These are phyloP conservation scores for Acrodontium crateriforme DNA, from an alignment of 2,329 filamentous ascomycete genomes.

Conservation along the genomic window DNA sequence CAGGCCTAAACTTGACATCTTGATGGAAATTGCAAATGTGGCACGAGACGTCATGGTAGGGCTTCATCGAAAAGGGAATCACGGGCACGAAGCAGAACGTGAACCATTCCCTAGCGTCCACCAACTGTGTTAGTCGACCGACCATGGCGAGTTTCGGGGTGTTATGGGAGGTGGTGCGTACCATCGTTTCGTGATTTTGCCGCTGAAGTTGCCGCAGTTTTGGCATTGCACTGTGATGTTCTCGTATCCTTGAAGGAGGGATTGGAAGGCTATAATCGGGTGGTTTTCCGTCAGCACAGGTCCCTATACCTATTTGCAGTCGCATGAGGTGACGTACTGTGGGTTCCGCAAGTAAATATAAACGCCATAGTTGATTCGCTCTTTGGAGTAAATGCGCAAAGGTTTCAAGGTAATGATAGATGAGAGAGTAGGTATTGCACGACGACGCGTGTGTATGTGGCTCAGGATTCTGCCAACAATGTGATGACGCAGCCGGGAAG, in stretches of 20 bases:
- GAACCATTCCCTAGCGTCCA: conserved; percentile 44
- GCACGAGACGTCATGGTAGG: conserved; percentile 50
- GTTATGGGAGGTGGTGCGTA: conserved; percentile 10
- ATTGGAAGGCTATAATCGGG: conserved; percentile 30
- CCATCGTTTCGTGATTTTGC: conserved; percentile 33
- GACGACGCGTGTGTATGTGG: too few species aligned
- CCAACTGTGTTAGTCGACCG: not conserved
- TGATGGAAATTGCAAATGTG: conserved; percentile 66
- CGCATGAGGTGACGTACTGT: conserved; percentile 24
- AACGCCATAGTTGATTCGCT: conserved; percentile 22
- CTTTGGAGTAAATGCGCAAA: too few species aligned
- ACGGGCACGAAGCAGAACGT: conserved; percentile 68
- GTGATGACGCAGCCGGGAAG: too few species aligned
- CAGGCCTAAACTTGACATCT: conserved; percentile 32
- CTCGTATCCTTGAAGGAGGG: conserved; percentile 32
- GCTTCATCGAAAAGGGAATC: conserved; percentile 50
- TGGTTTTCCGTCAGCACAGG: conserved; percentile 1
- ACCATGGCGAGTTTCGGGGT: not conserved
- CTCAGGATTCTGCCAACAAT: too few species aligned
- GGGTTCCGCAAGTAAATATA: conserved; percentile 38
- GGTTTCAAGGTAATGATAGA: too few species aligned
- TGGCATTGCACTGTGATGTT: conserved; percentile 37
- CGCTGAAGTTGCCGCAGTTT: conserved; percentile 37
- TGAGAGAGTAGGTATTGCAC: too few species aligned
- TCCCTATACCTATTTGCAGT: too few species aligned